Base-by-base conservation (phyloP, 768 basidiomycete species). In the Hygrophoropsis aurantiaca region DNA sequence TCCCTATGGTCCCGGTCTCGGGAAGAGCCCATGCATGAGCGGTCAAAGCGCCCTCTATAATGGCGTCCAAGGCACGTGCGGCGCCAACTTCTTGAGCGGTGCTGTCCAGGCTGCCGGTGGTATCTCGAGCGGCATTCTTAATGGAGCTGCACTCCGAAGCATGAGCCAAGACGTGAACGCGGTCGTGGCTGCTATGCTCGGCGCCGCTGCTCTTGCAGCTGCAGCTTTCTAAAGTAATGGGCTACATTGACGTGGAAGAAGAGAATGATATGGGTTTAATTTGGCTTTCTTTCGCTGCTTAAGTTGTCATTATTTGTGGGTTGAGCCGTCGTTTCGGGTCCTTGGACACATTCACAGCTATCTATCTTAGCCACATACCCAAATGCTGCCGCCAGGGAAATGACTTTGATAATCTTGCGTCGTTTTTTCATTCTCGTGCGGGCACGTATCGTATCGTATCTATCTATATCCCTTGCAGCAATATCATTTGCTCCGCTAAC, bases 1-100 rank as follows among this genome's bases (percentile, higher is more conserved):
- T 36, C 86, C 87, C 1, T 97, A 92, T 65, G 88, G 78, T 7
- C 80, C 86, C 23, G 93, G 95, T 41, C 59, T 97, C 21, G 43
- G 52, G 48, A 74, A 75, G 57, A 88, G 85, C 58, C 62, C 73
- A 11, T 72, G 97, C 45, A 72, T 98, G 37, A 60, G 70, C 24
- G 78, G 77, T 39, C 93, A 97, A 68, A 32, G 66, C 13, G 59
- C 54, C 7, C 76, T 98, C 30, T 95, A 90, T 78, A 55, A 59
- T 18, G 79, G 71, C 47, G 73, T 94, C 56, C 61, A 70, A 34
- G 53, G 54, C 46, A 84, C 74, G 33, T 99, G 95, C 64, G 88
- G 89, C 3, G 21, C 64, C 7, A 75, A 69, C 58, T 97, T 92
- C 80, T 73, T 92, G 47, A 76, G 67, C 47, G 78, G 80, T 32